These are phyloP conservation scores for Magnaporthiopsis incrustans DNA, from an alignment of 2,329 filamentous ascomycete genomes.

Conservation along the genomic window DNA sequence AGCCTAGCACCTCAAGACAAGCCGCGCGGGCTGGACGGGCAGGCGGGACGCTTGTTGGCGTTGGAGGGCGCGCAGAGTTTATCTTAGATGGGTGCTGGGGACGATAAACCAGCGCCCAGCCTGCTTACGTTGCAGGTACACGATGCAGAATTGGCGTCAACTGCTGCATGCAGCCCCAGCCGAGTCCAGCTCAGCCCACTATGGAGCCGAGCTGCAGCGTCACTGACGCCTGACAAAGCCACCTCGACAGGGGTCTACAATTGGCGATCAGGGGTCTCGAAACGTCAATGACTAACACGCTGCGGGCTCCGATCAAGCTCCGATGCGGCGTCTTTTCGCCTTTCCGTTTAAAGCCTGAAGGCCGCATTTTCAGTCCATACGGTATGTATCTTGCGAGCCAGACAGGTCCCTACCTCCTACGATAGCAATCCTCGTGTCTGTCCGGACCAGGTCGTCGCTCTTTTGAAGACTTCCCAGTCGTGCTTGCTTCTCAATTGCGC, in stretches of 20 bases:
- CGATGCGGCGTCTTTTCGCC: conserved; percentile 11
- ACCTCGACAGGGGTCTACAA: neutral
- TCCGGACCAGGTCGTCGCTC: neutral
- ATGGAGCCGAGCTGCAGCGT: neutral
- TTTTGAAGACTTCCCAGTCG: neutral
- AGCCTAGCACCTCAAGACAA: neutral
- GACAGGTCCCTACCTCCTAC: neutral
- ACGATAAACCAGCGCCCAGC: neutral
- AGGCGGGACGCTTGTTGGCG: neutral
- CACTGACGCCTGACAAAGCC: neutral
- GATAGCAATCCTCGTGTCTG: neutral
- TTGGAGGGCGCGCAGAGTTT: no score
- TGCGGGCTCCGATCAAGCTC: conserved; percentile 20
- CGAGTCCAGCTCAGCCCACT: neutral
- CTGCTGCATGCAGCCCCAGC: neutral
- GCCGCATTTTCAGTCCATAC: neutral
- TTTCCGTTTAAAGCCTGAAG: conserved; percentile 6
- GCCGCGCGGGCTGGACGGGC: neutral
- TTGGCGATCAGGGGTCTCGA: neutral
- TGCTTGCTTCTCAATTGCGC: neutral
- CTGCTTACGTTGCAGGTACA: neutral
- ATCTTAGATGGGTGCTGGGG: neutral
- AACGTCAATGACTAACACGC: neutral
- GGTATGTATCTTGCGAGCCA: neutral
- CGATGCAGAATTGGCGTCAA: neutral